Conservation (phyloP, 2,329 filamentous ascomycete genomes). For the Pestalotiopsis sp. region DNA sequence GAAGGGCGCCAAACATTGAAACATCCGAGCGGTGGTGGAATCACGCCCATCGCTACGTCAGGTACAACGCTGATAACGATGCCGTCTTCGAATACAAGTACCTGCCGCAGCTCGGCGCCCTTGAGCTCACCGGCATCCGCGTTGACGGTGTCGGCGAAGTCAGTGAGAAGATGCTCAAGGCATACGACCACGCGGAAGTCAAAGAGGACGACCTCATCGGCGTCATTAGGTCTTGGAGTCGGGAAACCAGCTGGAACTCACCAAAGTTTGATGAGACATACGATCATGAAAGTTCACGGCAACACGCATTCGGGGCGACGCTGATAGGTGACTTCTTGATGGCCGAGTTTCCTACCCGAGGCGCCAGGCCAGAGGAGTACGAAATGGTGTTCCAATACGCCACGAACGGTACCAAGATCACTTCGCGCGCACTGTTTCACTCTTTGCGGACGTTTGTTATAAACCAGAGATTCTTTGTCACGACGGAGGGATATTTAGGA, state of each 20-base stretch:
- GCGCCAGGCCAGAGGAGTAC: not conserved
- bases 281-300: not conserved
- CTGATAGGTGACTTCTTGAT: not conserved
- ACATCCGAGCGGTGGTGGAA: not conserved
- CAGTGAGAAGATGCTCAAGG: not conserved
- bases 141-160: not conserved
- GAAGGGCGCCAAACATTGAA: not conserved
- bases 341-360: not conserved
- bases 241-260: not conserved
- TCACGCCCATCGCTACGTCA: not conserved
- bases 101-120: not conserved
- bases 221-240: not conserved
- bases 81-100: not conserved
- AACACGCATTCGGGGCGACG: not conserved
- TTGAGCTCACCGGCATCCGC: not conserved
- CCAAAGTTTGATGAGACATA: not conserved
- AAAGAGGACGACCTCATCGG: not conserved
- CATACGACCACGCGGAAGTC: not conserved
- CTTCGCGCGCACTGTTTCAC: not conserved
- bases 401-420: not conserved
- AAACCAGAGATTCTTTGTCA: not conserved
- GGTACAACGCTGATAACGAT: not conserved
- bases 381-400: not conserved
- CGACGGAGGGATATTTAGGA: not conserved
- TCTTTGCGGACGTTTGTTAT: not conserved